Conservation (phyloP, 129 eudicot genomes). For the Scalesia atractyloides region DNA sequence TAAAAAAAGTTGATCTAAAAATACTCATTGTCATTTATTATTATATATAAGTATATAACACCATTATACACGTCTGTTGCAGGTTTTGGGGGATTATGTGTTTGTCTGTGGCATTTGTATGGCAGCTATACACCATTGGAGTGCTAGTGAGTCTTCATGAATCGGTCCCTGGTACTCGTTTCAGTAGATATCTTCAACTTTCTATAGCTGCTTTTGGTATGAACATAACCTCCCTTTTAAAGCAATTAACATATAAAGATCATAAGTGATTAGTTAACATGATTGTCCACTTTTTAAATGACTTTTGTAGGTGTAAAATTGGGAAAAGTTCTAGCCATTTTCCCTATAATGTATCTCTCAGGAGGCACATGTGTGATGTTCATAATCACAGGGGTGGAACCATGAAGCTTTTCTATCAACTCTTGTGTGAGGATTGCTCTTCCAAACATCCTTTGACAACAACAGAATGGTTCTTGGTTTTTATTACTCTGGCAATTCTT, state of each 20-base stretch:
- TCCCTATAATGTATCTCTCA: constrained; percentile 70
- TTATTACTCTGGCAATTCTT: constrained; percentile 47
- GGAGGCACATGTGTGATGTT: constrained; percentile 63
- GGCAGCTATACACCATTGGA: constrained; percentile 69
- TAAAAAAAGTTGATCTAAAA: no score
- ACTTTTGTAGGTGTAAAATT: constrained; percentile 51
- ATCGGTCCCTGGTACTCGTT: constrained; percentile 52
- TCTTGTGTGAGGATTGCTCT: constrained; percentile 42
- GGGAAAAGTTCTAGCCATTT: constrained; percentile 58
- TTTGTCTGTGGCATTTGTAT: constrained; percentile 44
- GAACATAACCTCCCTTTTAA: constrained; percentile 9
- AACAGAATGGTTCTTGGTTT: constrained; percentile 62
- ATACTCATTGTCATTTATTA: not conserved
- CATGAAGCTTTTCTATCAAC: constrained; percentile 46
- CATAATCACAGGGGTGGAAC: constrained; percentile 61
- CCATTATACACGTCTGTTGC: not conserved
- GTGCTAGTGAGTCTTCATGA: constrained; percentile 62
- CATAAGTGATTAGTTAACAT: no score
- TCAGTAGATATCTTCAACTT: constrained; percentile 67
- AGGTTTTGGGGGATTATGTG: constrained; percentile 63
- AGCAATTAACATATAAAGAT: not conserved
- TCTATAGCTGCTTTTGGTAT: constrained; percentile 68
- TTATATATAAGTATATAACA: no score
- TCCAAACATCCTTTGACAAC: constrained; percentile 37
- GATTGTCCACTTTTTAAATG: not conserved